Evolutionary conservation across 192 early-diverging fungal species (phyloP).

Genomic region (Cetraspora pellucida): DNA sequence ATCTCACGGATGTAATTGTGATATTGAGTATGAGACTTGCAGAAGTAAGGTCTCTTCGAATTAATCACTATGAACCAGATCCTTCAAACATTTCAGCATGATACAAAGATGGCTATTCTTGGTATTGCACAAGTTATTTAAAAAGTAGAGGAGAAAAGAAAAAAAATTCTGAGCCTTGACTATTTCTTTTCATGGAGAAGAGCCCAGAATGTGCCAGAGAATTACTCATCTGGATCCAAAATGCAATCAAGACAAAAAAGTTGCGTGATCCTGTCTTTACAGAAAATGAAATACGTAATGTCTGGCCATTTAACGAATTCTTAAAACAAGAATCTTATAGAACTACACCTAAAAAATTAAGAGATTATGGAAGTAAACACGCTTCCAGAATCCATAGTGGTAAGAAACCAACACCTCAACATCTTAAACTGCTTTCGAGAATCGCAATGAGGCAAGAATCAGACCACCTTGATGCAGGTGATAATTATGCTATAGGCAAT

Average conservation of each 20-base stretch:
- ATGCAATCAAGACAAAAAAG: conserved; percentile 7
- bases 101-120: conserved; percentile 29
- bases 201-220: not conserved
- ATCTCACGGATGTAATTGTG: conserved; percentile 23
- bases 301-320: too few relatives aligned
- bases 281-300: too few relatives aligned
- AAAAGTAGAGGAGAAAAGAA: conserved; percentile 31
- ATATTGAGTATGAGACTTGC: conserved; percentile 27
- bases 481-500: too few relatives aligned
- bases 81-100: conserved; percentile 1
- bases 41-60: conserved; percentile 15
- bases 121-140: conserved; percentile 27
- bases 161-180: conserved; percentile 8
- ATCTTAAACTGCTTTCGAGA: too few relatives aligned
- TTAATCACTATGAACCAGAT: conserved; percentile 28
- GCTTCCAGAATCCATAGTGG: too few relatives aligned
- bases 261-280: too few relatives aligned
- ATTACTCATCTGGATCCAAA: conserved; percentile 13
- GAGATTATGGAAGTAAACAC: too few relatives aligned
- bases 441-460: too few relatives aligned
- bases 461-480: too few relatives aligned
- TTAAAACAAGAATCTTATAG: too few relatives aligned
- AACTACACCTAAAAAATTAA: too few relatives aligned
- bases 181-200: conserved; percentile 6
- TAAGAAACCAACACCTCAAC: too few relatives aligned